Conservation (phyloP, 768 basidiomycete genomes). For the Phallus indusiatus region DNA sequence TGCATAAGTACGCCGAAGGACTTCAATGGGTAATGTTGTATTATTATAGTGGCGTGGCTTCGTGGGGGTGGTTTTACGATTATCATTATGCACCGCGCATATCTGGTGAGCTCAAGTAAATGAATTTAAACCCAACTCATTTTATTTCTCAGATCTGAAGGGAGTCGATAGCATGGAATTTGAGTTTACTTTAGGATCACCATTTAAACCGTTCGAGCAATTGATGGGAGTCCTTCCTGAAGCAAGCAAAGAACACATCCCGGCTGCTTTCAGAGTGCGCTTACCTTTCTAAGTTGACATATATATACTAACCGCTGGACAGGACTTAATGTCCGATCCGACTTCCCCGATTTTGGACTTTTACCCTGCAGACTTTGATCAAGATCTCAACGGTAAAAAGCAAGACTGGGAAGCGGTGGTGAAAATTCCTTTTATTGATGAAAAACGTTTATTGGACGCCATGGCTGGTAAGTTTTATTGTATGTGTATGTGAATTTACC, state of each 20-base stretch:
- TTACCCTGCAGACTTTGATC: conserved; percentile 86
- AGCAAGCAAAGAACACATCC: conserved; percentile 84
- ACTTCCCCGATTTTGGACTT: conserved; percentile 89
- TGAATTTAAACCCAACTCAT: not conserved
- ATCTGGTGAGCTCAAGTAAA: conserved; percentile 49
- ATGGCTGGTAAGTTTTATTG: conserved; percentile 57
- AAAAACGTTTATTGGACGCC: conserved; percentile 62
- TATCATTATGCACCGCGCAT: conserved; percentile 98
- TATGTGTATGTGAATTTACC: conserved; percentile 4
- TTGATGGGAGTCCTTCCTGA: conserved; percentile 95
- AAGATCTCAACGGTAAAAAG: conserved; percentile 96
- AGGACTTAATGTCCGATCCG: conserved; percentile 85
- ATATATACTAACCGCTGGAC: not conserved
- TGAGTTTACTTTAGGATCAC: conserved; percentile 74
- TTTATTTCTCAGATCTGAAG: conserved; percentile 36
- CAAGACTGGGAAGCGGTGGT: conserved; percentile 98
- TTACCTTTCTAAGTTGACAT: not conserved
- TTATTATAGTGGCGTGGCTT: conserved; percentile 94
- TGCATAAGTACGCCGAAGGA: conserved; percentile 82
- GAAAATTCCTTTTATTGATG: conserved; percentile 96
- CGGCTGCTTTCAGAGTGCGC: conserved; percentile 71
- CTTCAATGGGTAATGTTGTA: conserved; percentile 99
- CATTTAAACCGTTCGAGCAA: conserved; percentile 91
- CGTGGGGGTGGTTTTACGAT: conserved; percentile 98
- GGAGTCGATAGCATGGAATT: conserved; percentile 74